Conservation (phyloP, 306 rosid genomes). For the Cotoneaster glaucophyllus region DNA sequence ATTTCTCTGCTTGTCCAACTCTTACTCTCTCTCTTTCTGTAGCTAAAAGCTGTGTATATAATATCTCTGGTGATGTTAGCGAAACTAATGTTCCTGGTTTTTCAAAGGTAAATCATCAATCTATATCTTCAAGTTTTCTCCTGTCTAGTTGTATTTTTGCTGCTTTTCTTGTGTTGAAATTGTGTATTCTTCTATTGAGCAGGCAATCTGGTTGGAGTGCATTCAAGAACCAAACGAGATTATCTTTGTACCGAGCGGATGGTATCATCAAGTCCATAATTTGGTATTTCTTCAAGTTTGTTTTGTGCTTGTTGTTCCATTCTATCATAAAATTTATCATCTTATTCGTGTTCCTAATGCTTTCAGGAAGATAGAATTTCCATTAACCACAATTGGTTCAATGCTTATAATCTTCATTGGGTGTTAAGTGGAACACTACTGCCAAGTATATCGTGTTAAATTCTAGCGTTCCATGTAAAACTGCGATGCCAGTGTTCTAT, state of each 20-base stretch:
- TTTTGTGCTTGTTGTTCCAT: constrained; percentile 4
- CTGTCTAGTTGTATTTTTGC: not conserved
- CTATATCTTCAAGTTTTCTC: constrained; percentile 9
- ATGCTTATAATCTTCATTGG: constrained; percentile 70
- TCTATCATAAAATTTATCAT: constrained; percentile 1
- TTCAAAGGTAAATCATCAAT: constrained; percentile 43
- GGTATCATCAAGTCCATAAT: constrained; percentile 98
- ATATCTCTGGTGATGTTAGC: constrained; percentile 64
- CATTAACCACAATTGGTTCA: constrained; percentile 97
- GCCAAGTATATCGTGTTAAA: not conserved
- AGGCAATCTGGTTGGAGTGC: constrained; percentile 90
- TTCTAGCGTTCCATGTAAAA: not conserved
- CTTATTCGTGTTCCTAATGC: constrained; percentile 5
- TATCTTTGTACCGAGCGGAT: constrained; percentile 92
- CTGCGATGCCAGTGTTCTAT: constrained; percentile 4
- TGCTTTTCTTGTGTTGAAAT: constrained; percentile 5
- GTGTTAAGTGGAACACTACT: constrained; percentile 46
- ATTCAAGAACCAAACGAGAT: constrained; percentile 81
- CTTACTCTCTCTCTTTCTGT: not conserved
- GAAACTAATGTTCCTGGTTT: constrained; percentile 72
- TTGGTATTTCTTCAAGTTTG: constrained; percentile 38
- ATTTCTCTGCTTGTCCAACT: not conserved
- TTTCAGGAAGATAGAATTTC: constrained; percentile 94
- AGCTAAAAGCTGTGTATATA: constrained; percentile 51
- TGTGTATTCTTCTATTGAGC: constrained; percentile 17